Conservation (phyloP, 768 basidiomycete genomes). For the Imleria badia region DNA sequence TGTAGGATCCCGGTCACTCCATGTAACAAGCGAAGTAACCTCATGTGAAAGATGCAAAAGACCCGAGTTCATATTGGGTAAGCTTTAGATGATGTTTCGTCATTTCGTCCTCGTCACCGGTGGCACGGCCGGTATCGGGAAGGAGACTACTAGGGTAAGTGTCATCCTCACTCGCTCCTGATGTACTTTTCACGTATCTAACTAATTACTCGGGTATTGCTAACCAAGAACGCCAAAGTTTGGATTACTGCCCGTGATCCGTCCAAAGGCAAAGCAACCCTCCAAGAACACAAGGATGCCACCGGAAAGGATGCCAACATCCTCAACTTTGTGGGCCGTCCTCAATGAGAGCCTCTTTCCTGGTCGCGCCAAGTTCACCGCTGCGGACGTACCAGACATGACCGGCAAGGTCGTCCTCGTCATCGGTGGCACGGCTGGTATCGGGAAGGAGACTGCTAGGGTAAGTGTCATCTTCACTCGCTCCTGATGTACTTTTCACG, state of each 20-base stretch:
- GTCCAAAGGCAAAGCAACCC: slow-evolving; percentile 14
- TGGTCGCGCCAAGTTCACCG: slow-evolving; percentile 24
- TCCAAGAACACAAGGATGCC: slow-evolving; percentile 17
- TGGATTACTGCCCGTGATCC: slow-evolving; percentile 28
- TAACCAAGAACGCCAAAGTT: slow-evolving; percentile 31
- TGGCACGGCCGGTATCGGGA: slow-evolving; percentile 50
- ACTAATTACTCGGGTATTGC: slow-evolving; percentile 14
- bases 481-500: background rate
- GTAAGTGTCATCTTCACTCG: slow-evolving; percentile 8
- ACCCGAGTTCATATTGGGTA: no score
- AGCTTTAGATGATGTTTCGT: no score
- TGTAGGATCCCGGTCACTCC: no score
- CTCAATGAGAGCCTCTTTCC: slow-evolving; percentile 13
- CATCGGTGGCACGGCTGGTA: slow-evolving; percentile 49
- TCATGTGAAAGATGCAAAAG: no score
- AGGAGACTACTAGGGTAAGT: slow-evolving; percentile 40
- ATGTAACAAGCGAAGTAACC: no score
- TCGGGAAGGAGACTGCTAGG: slow-evolving; percentile 48
- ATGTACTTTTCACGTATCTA: background rate
- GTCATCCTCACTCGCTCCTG: no score
- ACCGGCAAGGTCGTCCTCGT: slow-evolving; percentile 39
- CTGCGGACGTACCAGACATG: slow-evolving; percentile 36
- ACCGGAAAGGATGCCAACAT: slow-evolving; percentile 30
- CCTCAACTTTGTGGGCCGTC: slow-evolving; percentile 16
- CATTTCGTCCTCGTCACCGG: slow-evolving; percentile 45